Evolutionary conservation across 2,329 filamentous ascomycete genomes (phyloP).

Genomic region (Xylaria sp.): DNA sequence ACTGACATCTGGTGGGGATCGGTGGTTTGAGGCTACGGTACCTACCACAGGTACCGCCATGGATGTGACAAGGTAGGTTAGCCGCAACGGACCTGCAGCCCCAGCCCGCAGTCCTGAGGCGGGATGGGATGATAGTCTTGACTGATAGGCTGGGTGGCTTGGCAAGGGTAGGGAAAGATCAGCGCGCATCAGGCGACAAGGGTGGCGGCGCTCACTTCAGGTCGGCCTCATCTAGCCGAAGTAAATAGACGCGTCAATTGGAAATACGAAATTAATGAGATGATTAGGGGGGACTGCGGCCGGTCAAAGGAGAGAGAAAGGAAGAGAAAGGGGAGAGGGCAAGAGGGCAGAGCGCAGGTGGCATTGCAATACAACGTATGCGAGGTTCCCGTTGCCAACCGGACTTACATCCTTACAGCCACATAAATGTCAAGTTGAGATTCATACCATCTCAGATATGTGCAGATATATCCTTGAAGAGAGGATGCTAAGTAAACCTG

Average conservation of each 20-base stretch:
- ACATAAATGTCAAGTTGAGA: too few relatives aligned
- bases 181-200: neutral
- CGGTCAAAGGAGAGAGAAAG: neutral
- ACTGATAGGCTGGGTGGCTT: too few relatives aligned
- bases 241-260: neutral
- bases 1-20: neutral
- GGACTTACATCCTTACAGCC: neutral
- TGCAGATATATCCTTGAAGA: neutral
- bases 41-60: neutral
- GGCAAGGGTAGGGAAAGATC: neutral
- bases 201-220: neutral
- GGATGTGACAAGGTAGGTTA: neutral
- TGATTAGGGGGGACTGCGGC: neutral
- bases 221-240: neutral
- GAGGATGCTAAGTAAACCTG: neutral
- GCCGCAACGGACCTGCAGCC: slow-evolving; percentile 4
- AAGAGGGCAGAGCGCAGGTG: too few relatives aligned
- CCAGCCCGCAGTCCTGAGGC: neutral
- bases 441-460: neutral
- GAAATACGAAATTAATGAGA: neutral
- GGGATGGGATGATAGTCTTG: neutral
- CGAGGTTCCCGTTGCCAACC: too few relatives aligned
- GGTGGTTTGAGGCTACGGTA: neutral
- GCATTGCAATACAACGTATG: too few relatives aligned
- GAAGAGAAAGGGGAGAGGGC: too few relatives aligned